A percentile compares a stretch with the other conserved stretches of the same genome.
Evolutionary conservation across 1,284 basidiomycete genomes (phyloP).

Genomic region (Trametes versicolor): DNA sequence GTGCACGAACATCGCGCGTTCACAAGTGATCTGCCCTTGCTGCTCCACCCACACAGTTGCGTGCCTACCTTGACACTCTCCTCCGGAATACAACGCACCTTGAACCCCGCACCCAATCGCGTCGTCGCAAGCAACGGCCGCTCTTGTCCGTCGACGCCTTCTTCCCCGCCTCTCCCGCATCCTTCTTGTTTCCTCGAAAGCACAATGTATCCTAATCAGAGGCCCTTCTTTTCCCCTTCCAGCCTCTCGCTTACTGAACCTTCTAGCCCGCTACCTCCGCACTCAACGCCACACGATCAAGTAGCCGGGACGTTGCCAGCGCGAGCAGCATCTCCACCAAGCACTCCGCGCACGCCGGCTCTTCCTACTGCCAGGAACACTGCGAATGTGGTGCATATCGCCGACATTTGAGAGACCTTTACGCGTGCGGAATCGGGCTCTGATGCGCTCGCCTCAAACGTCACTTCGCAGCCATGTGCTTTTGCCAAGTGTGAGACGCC

Average conservation of each 20-base stretch:
- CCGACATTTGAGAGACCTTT: constrained; percentile 26
- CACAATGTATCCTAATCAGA: constrained; percentile 31
- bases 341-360: constrained; percentile 17
- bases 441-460: constrained; percentile 36
- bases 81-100: constrained; percentile 16
- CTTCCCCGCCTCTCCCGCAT: constrained; percentile 23
- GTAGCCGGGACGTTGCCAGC: constrained; percentile 20
- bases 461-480: constrained; percentile 29
- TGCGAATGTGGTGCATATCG: constrained; percentile 12
- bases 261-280: not conserved
- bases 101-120: constrained; percentile 1
- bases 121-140: constrained; percentile 5
- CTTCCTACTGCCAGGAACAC: constrained; percentile 30
- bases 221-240: constrained; percentile 24
- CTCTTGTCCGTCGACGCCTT: constrained; percentile 23
- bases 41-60: constrained; percentile 26
- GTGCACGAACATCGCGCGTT: constrained; percentile 4
- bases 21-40: constrained; percentile 9
- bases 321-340: not conserved
- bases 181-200: constrained; percentile 26
- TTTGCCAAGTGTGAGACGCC: constrained; percentile 21
- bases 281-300: constrained; percentile 16
- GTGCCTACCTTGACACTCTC: constrained; percentile 21
- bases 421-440: constrained; percentile 13
- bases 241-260: not conserved